Base-by-base conservation (phyloP, 306 rosid species). In the Quercus robur region DNA sequence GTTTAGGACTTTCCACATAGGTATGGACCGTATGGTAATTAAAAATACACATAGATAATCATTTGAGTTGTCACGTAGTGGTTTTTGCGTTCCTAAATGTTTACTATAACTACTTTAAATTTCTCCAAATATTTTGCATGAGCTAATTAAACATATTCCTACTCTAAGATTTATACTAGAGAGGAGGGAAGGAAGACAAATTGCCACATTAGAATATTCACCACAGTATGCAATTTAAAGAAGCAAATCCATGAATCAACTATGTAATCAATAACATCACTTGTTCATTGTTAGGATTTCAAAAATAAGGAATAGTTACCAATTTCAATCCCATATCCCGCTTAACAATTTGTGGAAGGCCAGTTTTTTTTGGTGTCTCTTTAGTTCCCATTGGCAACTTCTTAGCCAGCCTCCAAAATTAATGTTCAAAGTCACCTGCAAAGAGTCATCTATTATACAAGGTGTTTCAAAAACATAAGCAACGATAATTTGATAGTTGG, bases 261-360 rank as follows among this genome's bases (percentile, higher is more conserved):
- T 28, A 63, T 63, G 70, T 14, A 21, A 61, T 68, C n/a, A 41
- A 28, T 6, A 35, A 38, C 38, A 49, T 26, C 56, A 25, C 18
- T 33, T 13, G 25, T 44, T 23, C 58, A 31, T 49, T 31, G 28
- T 58, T 76, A 44, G 33, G 12, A 75, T 38, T n/a, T 55, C 11
- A 23, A 4, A 64, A 74, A 21, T 46, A 21, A 17, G 82, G 38
- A 85, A 75, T 3, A 14, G n/a, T 69, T 91, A 94, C 99, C 97
- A 94, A 71, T 79, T 87, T 93, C 81, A 90, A 84, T 56, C 95
- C 97, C 25, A 68, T 77, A 83, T 88, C 81, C 94, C 85, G 68
- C 91, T 81, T 92, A 73, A 94, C 83, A 79, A 92, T 83, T 80
- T 85, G 89, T 56, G 92, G 81, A 70, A 82, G 82, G 63, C 76